Base-by-base conservation (phyloP, 176 grass and related monocot genomes). In the Cymbopogon citratus region DNA sequence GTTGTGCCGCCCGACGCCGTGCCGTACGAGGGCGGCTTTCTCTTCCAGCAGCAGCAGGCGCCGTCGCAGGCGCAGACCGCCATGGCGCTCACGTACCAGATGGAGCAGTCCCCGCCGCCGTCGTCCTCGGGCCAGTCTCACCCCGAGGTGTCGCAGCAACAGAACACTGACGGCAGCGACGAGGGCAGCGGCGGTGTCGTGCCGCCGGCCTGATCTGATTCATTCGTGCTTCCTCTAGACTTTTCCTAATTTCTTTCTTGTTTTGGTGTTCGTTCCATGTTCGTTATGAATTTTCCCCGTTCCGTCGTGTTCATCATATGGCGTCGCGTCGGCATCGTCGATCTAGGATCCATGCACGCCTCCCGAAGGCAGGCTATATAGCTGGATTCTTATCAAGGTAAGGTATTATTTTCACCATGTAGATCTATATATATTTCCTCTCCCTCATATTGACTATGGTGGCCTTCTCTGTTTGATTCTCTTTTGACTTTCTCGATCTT, bases 81-180 rank as follows among this genome's bases (percentile, higher is more conserved):
- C 18, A 18, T 62, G n/a, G 75, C 80, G 21, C 26, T 86, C 39
- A 63, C 83, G 16, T 87, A 83, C 80, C 84, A 59, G 34, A 79
- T 79, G 74, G 88, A 83, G 69, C 69, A 35, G 49, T 80, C 88
- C 13, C 88, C 75, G 61, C 88, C 84, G 38, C 82, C 87, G 2
- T 85, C 80, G 29, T 86, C 88, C 21, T 90, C 83, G 18, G 88
- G 79, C 0, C 79, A 86, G 45, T 90, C 88, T 21, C 88, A 85
- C 45, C 72, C 51, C 36, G 83, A 85, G 21, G 74, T 81, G 69
- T 74, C 87, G 11, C 76, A 66, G 26, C 81, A 38, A 57, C 84
- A 79, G 41, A 76, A 90, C 26, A 72, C 64, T 10, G 87, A 81
- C 9, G 73, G 78, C 7, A 89, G 83, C 68, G 88, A 83, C 63